Evolutionary conservation across 1,284 basidiomycete species (phyloP), one percentile per base, ranked within the genome.

Genomic region (Moesziomyces sp.): DNA sequence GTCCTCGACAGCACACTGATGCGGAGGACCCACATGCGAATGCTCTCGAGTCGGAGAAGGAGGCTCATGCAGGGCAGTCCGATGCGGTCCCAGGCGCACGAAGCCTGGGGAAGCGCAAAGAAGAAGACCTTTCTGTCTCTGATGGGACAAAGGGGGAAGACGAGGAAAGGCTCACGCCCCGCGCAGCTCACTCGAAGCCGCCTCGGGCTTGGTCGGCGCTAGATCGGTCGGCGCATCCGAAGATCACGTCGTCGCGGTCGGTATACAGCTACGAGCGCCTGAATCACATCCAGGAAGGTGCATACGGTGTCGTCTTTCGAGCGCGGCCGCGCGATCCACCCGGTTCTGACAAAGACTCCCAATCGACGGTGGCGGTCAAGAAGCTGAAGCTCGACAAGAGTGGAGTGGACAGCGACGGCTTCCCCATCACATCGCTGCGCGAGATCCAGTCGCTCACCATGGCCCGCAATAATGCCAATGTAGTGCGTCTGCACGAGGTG

Each of bases 241-340:
- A 53, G 7, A 78, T 84, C 43, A 18, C 48, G 5, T 52, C 73
- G 3, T 82, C 80, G 11, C 62, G 76, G 5, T 79, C 79, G 19
- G 75, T 84, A 23, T 71, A 74, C 43, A 50, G 43, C 46, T 84
- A 79, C 45, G 78, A 84, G 54, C 67, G 77, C 14, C 87, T 99
- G 42, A 99, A 99, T 85, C 93, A 97, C 79, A 99, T 99, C 79
- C 97, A 99, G 85, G 97, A 99, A 86, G 97, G 97, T 1, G 95
- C 95, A 0, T 99, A 99, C 81, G 97, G 97, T 18, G 90, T 99
- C 46, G 97, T 99, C 14, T 99, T 94, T 78, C 91, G 97, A 21
- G 97, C 97, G 8, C 88, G 90, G 70, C 38, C 59, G 13, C 58
- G 67, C 24, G 62, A 48, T 4, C n/a, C 50, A 33, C 40, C 28